phyloP scores from a whole-genome alignment of 2,329 filamentous ascomycete species.

The Ascomycota sp. region DNA sequence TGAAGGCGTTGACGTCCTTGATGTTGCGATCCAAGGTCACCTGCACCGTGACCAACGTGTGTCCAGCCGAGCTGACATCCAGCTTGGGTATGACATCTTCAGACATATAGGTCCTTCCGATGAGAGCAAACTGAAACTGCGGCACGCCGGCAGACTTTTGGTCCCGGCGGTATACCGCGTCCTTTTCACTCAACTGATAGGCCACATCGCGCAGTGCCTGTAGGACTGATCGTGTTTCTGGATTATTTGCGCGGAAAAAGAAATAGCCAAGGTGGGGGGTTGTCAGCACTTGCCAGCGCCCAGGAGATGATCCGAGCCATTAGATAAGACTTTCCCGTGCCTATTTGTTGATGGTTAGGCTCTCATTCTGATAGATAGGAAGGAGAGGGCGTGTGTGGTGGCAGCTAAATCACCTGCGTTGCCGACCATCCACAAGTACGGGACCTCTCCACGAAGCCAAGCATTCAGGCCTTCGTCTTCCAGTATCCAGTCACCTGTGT shows the following conservation, averaged over 20 bases:
- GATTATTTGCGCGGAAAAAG: conserved; percentile 26
- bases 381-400: background rate
- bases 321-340: conserved; percentile 25
- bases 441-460: conserved; percentile 18
- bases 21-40: conserved; percentile 21
- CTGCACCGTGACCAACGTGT: conserved; percentile 17
- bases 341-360: conserved; percentile 4
- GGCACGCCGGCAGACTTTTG: conserved; percentile 4
- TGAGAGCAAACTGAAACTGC: conserved; percentile 16
- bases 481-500: conserved; percentile 25
- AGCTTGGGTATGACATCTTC: conserved; percentile 15
- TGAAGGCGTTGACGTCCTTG: conserved; percentile 20
- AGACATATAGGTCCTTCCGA: conserved; percentile 20
- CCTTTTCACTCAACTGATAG: conserved; percentile 24
- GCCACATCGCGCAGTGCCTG: conserved; percentile 24
- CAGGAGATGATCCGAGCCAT: conserved; percentile 21
- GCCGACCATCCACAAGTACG: conserved; percentile 22
- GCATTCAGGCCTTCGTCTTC: conserved; percentile 16
- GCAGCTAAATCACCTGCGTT: conserved; percentile 15
- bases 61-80: conserved; percentile 11
- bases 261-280: conserved; percentile 20
- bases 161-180: conserved; percentile 22
- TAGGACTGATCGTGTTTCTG: conserved; percentile 21
- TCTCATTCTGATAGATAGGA: background rate
- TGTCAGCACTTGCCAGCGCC: conserved; percentile 8